Base-by-base conservation (phyloP, 2,329 filamentous ascomycete genomes). In the Xylaria sp. region DNA sequence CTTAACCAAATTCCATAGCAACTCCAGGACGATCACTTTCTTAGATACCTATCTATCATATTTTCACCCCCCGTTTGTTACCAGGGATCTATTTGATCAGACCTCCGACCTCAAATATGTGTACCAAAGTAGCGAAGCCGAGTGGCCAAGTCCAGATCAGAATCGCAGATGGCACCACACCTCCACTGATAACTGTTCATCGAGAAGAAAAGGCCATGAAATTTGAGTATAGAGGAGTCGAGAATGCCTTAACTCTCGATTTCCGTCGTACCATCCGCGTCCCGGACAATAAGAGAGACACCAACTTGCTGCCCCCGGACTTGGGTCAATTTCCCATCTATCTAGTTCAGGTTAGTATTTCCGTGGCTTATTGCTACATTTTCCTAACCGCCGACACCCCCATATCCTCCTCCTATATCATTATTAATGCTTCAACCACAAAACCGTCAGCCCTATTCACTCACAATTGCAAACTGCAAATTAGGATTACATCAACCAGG, bases 191-290 rank as follows among this genome's bases (percentile, higher is more conserved):
- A 38, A 6, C 22, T n/a, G 39, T 54, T 22, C 7, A 38, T 5
- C 22, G 27, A 38, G 13, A 11, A 13, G 2, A 38, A 13, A 11
- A 63, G 11, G 31, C 33, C n/a, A 13, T 51, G n/a, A 6, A 33
- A 20, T 33, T 56, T 22, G 25, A 31, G 22, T 55, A 50, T 13
- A 4, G 25, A n/a, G 25, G 22, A 15, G 27, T 60, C 0, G 11
- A 58, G 36, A 36, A 53, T 17, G 45, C 54, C 5, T 27, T 63
- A 25, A 38, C 27, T 11, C 45, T 47, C 15, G 31, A 11, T 25
- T 53, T 53, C 17, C 20, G 10, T 5, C 45, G 45, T 53, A 53
- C 27, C 10, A 53, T 58, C 15, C 51, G n/a, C n/a, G n/a, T n/a
- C n/a, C n/a, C n/a, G n/a, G n/a, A n/a, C n/a, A n/a, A n/a, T n/a